These are phyloP conservation scores for Aphanoascus verrucosus DNA, from an alignment of 2,329 filamentous ascomycete species.

Conservation along the genomic window DNA sequence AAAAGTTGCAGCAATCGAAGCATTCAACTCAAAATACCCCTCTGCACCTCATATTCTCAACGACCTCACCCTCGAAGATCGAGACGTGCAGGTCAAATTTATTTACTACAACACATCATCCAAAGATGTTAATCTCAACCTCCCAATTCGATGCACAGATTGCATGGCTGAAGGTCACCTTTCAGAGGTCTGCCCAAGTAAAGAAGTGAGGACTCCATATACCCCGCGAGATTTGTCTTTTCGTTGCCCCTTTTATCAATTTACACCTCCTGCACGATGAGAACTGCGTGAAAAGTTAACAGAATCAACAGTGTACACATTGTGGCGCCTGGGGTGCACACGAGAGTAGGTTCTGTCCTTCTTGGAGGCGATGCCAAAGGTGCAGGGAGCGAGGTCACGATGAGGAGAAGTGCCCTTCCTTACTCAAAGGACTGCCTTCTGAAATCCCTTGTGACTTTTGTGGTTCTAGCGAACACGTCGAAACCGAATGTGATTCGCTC, in stretches of 20 bases:
- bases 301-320: constrained; percentile 30
- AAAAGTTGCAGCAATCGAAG: constrained; percentile 28
- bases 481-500: constrained; percentile 48
- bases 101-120: constrained; percentile 32
- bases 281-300: constrained; percentile 3
- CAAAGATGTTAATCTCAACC: constrained; percentile 31
- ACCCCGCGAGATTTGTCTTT: background rate
- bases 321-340: constrained; percentile 35
- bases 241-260: background rate
- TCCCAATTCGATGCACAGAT: constrained; percentile 34
- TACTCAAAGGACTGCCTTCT: constrained; percentile 46
- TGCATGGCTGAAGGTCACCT: constrained; percentile 37
- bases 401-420: constrained; percentile 44
- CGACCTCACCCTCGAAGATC: constrained; percentile 31
- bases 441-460: constrained; percentile 52
- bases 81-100: constrained; percentile 32
- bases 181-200: constrained; percentile 33
- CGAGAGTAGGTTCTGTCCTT: constrained; percentile 31
- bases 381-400: constrained; percentile 55
- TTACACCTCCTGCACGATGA: background rate
- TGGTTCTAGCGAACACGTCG: constrained; percentile 45
- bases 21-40: constrained; percentile 28
- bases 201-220: constrained; percentile 27
- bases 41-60: constrained; percentile 26
- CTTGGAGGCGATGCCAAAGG: constrained; percentile 38